Evolutionary conservation across 768 basidiomycete genomes (phyloP).

Genomic region (Tulasnella sp.): DNA sequence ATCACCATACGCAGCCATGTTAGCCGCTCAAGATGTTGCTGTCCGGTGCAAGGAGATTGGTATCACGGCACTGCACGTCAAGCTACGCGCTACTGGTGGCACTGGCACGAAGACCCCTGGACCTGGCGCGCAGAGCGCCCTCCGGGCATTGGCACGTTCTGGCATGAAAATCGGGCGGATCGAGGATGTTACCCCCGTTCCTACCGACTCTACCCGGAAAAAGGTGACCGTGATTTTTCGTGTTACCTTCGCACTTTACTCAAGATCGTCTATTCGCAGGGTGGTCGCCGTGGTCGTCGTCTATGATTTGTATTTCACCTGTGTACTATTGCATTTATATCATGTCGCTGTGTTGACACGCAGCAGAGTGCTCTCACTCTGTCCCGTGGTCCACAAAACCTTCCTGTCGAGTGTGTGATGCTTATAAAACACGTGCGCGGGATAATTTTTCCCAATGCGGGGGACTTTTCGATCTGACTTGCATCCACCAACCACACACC

Average conservation of each 20-base stretch:
- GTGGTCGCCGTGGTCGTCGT: conserved; percentile 99
- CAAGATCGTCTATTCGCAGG: conserved; percentile 36
- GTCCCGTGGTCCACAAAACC: conserved; percentile 14
- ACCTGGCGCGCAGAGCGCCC: conserved; percentile 94
- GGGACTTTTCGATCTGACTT: not conserved
- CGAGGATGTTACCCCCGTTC: conserved; percentile 96
- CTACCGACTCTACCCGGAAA: conserved; percentile 92
- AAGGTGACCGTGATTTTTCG: conserved; percentile 49
- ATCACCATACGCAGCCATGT: conserved; percentile 93
- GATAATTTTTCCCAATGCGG: not conserved
- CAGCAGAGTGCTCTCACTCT: conserved; percentile 11
- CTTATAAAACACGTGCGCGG: not conserved
- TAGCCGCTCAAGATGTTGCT: conserved; percentile 96
- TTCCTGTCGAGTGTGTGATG: not conserved
- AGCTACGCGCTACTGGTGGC: conserved; percentile 94
- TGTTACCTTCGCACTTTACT: conserved; percentile 2
- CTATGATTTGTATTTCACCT: conserved; percentile 33
- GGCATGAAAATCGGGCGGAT: conserved; percentile 98
- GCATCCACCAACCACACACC: not conserved
- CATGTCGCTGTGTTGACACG: conserved; percentile 14
- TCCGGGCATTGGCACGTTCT: conserved; percentile 94
- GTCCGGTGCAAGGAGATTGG: conserved; percentile 96
- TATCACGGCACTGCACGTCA: conserved; percentile 97
- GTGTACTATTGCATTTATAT: not conserved
- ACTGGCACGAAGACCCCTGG: conserved; percentile 99